Base-by-base conservation (phyloP, 2,329 filamentous ascomycete species). In the Knufia petricola region DNA sequence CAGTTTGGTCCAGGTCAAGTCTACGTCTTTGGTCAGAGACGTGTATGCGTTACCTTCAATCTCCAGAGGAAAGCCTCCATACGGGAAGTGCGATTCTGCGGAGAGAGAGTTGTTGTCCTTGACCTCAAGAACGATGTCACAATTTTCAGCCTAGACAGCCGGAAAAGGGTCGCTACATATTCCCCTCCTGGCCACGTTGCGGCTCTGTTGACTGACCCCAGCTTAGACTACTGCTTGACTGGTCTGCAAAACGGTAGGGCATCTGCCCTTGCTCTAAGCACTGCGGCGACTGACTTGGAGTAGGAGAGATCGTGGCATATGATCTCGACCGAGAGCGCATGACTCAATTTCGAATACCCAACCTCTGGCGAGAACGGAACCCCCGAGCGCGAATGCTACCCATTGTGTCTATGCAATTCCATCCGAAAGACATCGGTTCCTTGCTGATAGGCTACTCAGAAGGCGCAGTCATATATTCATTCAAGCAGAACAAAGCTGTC, bases 181-280 rank as follows among this genome's bases (percentile, higher is more conserved):
- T 79, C 85, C 3, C 82, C 87, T 8, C 85, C 87, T 0, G 88
- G 87, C 4, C 76, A 81, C 42, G 85, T 89, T 17, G 82, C 79
- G 12, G 77, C 79, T 26, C 64, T 96, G 59, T 75, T 84, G 50
- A 88, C 85, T 6, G 92, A 98, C 63, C 87, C 90, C 0, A 86
- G 87, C 69, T 73, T 98, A 52, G 92, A 98, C 65, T 98, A 94
- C 80, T 87, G 84, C 31, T 84, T 98, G 53, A 71, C 96, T 38
- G 92, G 88, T 10, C 70, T 88, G 53, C 80, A 85, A 55, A 85
- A 77, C 60, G 88, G 74, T 75, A 56, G 26, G 64, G 63, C 15
- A 9, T 7, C 6, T 3, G 2, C 7, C 6, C 17, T 36, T 12
- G 39, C n/a, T 3, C 34, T 46, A 19, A 46, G 53, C 31, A 52